A percentile compares a stretch with the other conserved stretches of the same genome.
Evolutionary conservation across 176 grass and related monocot genomes (phyloP).

Genomic region (Oryza meyeriana): DNA sequence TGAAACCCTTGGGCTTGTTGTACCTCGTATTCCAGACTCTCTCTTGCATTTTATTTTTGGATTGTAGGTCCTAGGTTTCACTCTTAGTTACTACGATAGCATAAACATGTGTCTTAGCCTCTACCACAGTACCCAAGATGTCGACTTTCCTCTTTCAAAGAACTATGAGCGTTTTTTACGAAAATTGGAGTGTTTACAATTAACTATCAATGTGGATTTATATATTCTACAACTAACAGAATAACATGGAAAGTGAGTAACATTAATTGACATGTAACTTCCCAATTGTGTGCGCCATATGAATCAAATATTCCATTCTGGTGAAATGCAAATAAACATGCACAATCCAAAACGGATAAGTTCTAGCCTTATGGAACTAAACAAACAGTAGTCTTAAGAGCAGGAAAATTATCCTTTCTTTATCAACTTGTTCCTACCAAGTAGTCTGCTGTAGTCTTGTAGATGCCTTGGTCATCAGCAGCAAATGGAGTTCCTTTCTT

Average conservation of each 20-base stretch:
- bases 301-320: background rate
- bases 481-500: conserved; percentile 69
- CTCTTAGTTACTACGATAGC: too few species aligned
- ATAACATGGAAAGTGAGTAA: background rate
- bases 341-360: background rate
- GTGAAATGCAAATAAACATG: background rate
- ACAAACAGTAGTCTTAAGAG: background rate
- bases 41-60: too few species aligned
- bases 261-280: background rate
- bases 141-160: too few species aligned
- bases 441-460: conserved; percentile 65
- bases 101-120: too few species aligned
- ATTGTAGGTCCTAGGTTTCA: too few species aligned
- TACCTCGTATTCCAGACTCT: too few species aligned
- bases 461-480: conserved; percentile 62
- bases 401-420: background rate
- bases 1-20: too few species aligned
- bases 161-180: too few species aligned
- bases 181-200: too few species aligned
- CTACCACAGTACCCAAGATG: too few species aligned
- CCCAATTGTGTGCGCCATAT: background rate
- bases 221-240: conserved; percentile 4
- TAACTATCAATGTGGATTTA: too few species aligned
- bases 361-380: background rate
- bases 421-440: conserved; percentile 68